Evolutionary conservation across 2,329 filamentous ascomycete species (phyloP).

Genomic region (Beauveria sp.): DNA sequence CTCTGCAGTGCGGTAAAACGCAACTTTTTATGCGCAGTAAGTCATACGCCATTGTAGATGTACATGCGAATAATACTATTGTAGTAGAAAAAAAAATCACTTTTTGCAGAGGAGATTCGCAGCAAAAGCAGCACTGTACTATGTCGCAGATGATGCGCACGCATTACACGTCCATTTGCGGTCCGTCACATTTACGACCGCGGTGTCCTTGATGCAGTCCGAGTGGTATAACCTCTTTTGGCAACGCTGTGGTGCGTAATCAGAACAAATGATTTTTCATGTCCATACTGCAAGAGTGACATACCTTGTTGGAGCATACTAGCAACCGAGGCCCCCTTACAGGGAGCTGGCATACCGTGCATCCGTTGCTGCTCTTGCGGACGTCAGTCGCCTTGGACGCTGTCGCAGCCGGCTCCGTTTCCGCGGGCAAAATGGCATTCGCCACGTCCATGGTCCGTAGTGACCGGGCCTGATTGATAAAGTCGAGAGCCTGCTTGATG

Average conservation of each 20-base stretch:
- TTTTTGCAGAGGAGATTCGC: too few relatives aligned
- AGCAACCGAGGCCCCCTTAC: slow-evolving; percentile 40
- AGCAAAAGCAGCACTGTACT: too few relatives aligned
- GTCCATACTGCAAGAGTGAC: slow-evolving; percentile 12
- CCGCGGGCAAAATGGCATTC: not conserved
- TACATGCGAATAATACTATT: too few relatives aligned
- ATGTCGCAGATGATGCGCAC: slow-evolving; percentile 21
- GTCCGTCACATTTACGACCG: slow-evolving; percentile 27
- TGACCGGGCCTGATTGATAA: slow-evolving; percentile 32
- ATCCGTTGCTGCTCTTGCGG: slow-evolving; percentile 37
- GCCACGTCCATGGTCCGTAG: slow-evolving; percentile 17
- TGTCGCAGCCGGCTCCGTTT: not conserved
- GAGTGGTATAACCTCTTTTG: slow-evolving; percentile 39
- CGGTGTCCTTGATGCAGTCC: slow-evolving; percentile 33
- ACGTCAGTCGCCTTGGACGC: slow-evolving; percentile 28
- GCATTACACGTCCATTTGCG: slow-evolving; percentile 38
- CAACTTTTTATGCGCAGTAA: too few relatives aligned
- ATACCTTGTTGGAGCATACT: slow-evolving; percentile 43
- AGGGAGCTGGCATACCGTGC: slow-evolving; percentile 38
- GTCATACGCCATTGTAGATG: too few relatives aligned
- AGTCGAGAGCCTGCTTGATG: slow-evolving; percentile 33
- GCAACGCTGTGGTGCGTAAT: slow-evolving; percentile 30
- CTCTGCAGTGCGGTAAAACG: too few relatives aligned
- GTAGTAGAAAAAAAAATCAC: too few relatives aligned
- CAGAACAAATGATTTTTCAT: slow-evolving; percentile 4